Evolutionary conservation across 345 rosid genomes (phyloP).

Genomic region (Clarkia xantiana): DNA sequence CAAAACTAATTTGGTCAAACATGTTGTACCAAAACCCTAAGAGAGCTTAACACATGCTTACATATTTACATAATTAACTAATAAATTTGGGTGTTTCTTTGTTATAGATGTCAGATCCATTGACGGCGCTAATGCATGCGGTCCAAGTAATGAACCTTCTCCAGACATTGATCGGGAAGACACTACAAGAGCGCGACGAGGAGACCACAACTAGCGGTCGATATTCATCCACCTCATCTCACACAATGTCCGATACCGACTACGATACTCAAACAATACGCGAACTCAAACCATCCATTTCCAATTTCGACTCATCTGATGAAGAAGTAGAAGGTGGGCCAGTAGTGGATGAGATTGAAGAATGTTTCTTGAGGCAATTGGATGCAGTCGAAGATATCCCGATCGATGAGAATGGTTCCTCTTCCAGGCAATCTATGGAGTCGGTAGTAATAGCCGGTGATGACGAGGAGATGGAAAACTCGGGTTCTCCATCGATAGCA

Average conservation of each 20-base stretch:
- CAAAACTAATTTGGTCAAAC: no score
- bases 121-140: constrained; percentile 89
- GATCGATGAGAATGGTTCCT: constrained; percentile 2
- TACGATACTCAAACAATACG: constrained; percentile 57
- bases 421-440: no score
- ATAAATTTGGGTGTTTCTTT: neutral
- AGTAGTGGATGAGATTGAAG: constrained; percentile 45
- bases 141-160: constrained; percentile 98
- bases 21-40: no score
- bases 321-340: constrained; percentile 41
- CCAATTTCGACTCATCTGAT: constrained; percentile 33
- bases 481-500: no score
- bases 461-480: no score
- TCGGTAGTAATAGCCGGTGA: constrained; percentile 16
- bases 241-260: constrained; percentile 48
- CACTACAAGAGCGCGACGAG: constrained; percentile 60
- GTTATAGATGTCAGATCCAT: constrained; percentile 81
- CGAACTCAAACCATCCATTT: constrained; percentile 40
- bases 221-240: constrained; percentile 55
- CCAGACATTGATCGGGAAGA: constrained; percentile 55
- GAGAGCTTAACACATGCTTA: neutral
- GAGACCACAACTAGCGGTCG: constrained; percentile 25
- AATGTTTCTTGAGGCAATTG: constrained; percentile 50
- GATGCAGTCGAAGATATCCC: constrained; percentile 11
- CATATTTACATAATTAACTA: neutral